A percentile compares a stretch with the other conserved stretches of the same genome.
Evolutionary conservation across 148 eudicot genomes (phyloP).

Genomic region (Amaranthus cruentus): DNA sequence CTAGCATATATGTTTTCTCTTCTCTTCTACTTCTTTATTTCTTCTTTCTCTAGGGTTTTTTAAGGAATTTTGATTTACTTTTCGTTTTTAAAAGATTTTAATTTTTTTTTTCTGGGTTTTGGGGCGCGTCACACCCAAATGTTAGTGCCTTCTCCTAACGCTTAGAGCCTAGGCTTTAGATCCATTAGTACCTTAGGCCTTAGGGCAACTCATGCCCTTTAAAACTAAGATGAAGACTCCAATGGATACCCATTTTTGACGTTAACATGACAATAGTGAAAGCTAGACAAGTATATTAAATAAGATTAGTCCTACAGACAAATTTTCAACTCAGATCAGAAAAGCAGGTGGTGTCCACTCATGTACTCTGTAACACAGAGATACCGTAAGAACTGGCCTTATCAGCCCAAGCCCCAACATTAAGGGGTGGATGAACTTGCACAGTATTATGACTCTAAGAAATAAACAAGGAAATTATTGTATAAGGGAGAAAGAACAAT

Average conservation of each 20-base stretch:
- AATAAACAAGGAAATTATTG: not conserved
- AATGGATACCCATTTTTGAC: not conserved
- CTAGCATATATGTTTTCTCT: too few relatives aligned
- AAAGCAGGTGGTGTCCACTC: not conserved
- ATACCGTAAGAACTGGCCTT: not conserved
- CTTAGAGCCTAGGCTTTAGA: too few relatives aligned
- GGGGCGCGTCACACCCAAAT: too few relatives aligned
- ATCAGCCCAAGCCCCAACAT: not conserved
- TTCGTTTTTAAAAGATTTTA: too few relatives aligned
- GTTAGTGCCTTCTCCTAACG: too few relatives aligned
- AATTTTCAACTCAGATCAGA: not conserved
- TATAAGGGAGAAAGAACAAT: not conserved
- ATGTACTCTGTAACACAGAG: not conserved
- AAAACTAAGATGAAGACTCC: not conserved
- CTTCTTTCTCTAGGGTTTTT: too few relatives aligned
- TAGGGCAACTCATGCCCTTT: too few relatives aligned
- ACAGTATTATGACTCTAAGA: not conserved
- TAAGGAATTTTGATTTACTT: too few relatives aligned
- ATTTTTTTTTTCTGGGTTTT: too few relatives aligned
- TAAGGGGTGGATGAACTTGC: not conserved
- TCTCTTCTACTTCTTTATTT: too few relatives aligned
- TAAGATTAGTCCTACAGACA: not conserved
- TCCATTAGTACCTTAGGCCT: too few relatives aligned
- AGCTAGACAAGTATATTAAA: not conserved
- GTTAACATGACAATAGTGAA: not conserved